These are phyloP conservation scores for Pseudocercospora pini-densiflorae DNA, from an alignment of 2,329 filamentous ascomycete genomes.

Conservation along the genomic window DNA sequence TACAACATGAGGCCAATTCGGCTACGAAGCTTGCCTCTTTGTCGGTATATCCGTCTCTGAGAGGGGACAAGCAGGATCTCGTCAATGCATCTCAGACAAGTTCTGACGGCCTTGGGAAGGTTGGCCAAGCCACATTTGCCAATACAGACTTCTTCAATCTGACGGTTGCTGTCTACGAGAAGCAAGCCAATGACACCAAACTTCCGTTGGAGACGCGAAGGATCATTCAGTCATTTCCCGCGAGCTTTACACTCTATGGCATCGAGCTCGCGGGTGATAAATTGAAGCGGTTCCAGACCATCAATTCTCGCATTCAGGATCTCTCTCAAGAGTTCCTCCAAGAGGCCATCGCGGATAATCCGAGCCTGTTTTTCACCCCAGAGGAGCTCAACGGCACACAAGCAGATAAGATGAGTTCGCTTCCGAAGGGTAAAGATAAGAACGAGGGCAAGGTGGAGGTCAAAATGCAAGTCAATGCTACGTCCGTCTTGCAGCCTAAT, in stretches of 20 bases:
- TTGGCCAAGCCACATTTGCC: neutral
- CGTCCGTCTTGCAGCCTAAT: constrained; percentile 50
- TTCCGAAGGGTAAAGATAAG: constrained; percentile 74
- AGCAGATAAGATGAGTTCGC: constrained; percentile 64
- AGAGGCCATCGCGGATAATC: constrained; percentile 66
- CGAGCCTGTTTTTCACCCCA: constrained; percentile 73
- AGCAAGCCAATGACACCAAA: neutral
- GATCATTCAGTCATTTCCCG: neutral
- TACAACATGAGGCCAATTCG: neutral
- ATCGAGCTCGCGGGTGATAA: neutral
- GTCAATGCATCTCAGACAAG: neutral
- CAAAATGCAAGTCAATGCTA: constrained; percentile 76
- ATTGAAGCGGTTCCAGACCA: neutral
- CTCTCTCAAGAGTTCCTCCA: neutral
- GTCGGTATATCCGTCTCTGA: neutral
- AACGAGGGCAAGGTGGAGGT: constrained; percentile 68
- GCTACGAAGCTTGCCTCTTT: neutral
- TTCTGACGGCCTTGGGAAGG: neutral
- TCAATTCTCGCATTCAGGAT: neutral
- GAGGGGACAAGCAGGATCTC: neutral
- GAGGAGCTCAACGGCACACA: constrained; percentile 76
- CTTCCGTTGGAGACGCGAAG: neutral
- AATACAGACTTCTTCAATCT: neutral
- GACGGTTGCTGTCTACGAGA: neutral
- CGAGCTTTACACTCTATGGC: neutral